These are phyloP conservation scores for Coprinopsis strossmayeri DNA, from an alignment of 768 basidiomycete species.

Conservation along the genomic window DNA sequence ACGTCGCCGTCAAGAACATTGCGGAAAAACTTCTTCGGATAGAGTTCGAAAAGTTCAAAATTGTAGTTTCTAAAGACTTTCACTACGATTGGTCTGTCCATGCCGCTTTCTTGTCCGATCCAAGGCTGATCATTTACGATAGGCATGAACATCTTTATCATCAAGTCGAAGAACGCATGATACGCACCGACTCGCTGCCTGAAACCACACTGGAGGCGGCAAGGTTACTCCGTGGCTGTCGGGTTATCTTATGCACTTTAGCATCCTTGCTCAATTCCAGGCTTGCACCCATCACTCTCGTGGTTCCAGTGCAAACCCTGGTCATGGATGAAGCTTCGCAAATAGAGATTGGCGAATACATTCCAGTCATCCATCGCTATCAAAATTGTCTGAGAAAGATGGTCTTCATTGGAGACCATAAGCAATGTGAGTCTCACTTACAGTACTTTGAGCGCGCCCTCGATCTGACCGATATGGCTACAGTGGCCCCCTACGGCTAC, in stretches of 20 bases:
- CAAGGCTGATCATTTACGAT: neutral
- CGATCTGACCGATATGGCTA: conserved; percentile 5
- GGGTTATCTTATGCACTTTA: conserved; percentile 62
- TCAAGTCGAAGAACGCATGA: conserved; percentile 37
- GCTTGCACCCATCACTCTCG: conserved; percentile 17
- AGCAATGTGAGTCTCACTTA: conserved; percentile 32
- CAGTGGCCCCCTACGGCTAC: conserved; percentile 63
- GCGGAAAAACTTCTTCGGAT: conserved; percentile 58
- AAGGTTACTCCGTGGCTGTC: conserved; percentile 28
- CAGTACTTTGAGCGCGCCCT: neutral
- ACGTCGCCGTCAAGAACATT: conserved; percentile 77
- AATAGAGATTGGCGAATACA: conserved; percentile 42
- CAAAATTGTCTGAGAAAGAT: conserved; percentile 31
- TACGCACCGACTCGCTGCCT: conserved; percentile 33
- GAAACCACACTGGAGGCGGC: conserved; percentile 16
- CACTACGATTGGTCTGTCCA: conserved; percentile 51
- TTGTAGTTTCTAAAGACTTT: conserved; percentile 62
- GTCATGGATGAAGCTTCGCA: conserved; percentile 53
- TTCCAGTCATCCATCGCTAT: conserved; percentile 31
- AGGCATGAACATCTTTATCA: conserved; percentile 75
- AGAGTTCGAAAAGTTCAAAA: conserved; percentile 42
- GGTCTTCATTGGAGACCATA: conserved; percentile 48
- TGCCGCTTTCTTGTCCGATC: neutral
- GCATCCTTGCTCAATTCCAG: conserved; percentile 47
- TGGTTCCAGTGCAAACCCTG: conserved; percentile 32